These are phyloP conservation scores for Triticum timopheevii DNA, from an alignment of 176 grass and related monocot genomes.

Conservation along the genomic window DNA sequence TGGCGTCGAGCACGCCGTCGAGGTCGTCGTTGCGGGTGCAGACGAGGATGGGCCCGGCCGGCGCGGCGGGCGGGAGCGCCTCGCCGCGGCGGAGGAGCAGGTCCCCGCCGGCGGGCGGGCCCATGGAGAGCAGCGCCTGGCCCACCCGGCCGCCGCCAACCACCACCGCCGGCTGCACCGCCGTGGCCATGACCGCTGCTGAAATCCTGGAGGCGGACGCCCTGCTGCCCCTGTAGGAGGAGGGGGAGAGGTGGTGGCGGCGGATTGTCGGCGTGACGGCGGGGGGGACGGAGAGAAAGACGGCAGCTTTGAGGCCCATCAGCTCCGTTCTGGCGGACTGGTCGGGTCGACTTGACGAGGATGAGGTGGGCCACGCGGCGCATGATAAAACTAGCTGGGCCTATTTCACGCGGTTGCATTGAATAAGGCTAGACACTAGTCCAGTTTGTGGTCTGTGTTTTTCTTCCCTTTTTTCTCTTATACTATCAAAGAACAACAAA, in stretches of 20 bases:
- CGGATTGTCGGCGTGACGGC: constrained; percentile 33
- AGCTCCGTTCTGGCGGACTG: background rate
- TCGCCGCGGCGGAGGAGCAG: constrained; percentile 67
- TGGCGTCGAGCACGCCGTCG: constrained; percentile 79
- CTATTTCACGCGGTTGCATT: no score
- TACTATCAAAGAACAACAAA: no score
- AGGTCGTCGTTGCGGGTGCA: constrained; percentile 98
- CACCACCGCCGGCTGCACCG: constrained; percentile 69
- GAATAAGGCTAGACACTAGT: no score
- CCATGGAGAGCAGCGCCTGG: constrained; percentile 60
- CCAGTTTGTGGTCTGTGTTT: background rate
- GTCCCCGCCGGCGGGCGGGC: constrained; percentile 45
- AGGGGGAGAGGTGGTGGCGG: background rate
- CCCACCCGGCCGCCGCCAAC: constrained; percentile 81
- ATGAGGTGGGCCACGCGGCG: no score
- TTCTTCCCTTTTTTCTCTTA: background rate
- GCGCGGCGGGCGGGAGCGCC: constrained; percentile 48
- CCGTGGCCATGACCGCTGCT: constrained; percentile 31
- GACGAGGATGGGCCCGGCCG: constrained; percentile 67
- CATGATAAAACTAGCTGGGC: no score
- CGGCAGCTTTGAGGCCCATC: constrained; percentile 42
- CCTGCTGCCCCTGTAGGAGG: constrained; percentile 18
- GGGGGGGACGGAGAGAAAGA: constrained; percentile 20
- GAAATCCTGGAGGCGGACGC: constrained; percentile 12
- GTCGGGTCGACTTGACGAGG: no score